Evolutionary conservation across 2,329 filamentous ascomycete species (phyloP).

Genomic region (Hansfordia pulvinata): DNA sequence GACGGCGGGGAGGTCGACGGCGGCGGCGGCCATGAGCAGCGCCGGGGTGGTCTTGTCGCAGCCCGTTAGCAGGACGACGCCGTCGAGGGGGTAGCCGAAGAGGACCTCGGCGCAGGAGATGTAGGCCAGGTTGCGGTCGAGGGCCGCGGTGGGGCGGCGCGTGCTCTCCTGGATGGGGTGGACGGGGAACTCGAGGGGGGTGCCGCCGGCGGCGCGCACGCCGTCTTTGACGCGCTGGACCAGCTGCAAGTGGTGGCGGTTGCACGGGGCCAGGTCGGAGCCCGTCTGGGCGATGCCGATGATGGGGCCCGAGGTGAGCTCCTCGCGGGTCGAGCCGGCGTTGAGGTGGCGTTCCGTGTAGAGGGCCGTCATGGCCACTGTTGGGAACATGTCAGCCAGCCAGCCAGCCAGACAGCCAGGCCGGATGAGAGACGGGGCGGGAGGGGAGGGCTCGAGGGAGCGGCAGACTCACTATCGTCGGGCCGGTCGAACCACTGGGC

Average conservation of each 20-base stretch:
- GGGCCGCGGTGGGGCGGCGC: slow-evolving; percentile 29
- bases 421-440: too few relatives aligned
- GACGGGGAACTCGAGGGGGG: slow-evolving; percentile 36
- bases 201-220: slow-evolving; percentile 31
- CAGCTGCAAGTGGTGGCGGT: slow-evolving; percentile 32
- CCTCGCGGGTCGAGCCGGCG: slow-evolving; percentile 31
- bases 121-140: slow-evolving; percentile 35
- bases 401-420: too few relatives aligned
- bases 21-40: slow-evolving; percentile 35
- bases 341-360: slow-evolving; percentile 37
- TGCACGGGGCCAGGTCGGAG: slow-evolving; percentile 34
- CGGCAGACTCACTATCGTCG: too few relatives aligned
- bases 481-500: slow-evolving; percentile 28
- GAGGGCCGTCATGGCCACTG: slow-evolving; percentile 27
- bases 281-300: slow-evolving; percentile 38
- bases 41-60: slow-evolving; percentile 40
- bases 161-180: slow-evolving; percentile 36
- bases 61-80: slow-evolving; percentile 34
- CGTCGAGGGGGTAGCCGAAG: slow-evolving; percentile 32
- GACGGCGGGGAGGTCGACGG: slow-evolving; percentile 35
- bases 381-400: too few relatives aligned
- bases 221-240: slow-evolving; percentile 35
- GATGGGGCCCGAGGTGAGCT: slow-evolving; percentile 32
- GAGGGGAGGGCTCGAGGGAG: too few relatives aligned
- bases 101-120: slow-evolving; percentile 32